These are phyloP conservation scores for Moringa oleifera DNA, from an alignment of 345 rosid species.

Conservation along the genomic window DNA sequence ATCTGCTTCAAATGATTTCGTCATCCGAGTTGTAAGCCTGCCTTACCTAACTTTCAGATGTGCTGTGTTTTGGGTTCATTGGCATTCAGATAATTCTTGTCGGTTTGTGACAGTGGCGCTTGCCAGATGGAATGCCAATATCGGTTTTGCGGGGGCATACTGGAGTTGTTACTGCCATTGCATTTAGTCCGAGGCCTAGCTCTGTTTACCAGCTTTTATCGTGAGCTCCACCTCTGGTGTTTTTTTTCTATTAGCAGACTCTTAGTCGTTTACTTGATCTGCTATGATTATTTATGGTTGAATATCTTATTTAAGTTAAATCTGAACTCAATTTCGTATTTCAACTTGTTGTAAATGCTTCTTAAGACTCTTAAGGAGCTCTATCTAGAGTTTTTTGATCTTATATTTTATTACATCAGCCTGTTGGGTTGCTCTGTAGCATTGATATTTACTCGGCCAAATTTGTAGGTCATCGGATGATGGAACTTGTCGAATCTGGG, in stretches of 20 bases:
- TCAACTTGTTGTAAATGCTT: conserved; percentile 8
- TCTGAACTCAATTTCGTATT: conserved; percentile 1
- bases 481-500: conserved; percentile 99
- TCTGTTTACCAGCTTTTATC: conserved; percentile 86
- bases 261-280: conserved; percentile 13
- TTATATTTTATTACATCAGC: conserved; percentile 3
- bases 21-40: conserved; percentile 87
- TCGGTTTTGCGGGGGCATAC: conserved; percentile 94
- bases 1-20: conserved; percentile 96
- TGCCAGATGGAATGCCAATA: conserved; percentile 94
- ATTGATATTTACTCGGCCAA: conserved; percentile 16
- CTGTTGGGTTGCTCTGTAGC: conserved; percentile 7
- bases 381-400: background rate
- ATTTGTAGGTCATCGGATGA: conserved; percentile 92
- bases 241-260: conserved; percentile 13
- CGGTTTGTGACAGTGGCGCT: conserved; percentile 75
- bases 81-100: conserved; percentile 15
- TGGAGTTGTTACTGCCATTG: conserved; percentile 97
- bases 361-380: background rate
- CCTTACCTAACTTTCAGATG: conserved; percentile 13
- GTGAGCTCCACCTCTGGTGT: conserved; percentile 47
- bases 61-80: conserved; percentile 11
- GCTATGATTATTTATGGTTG: conserved; percentile 10
- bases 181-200: conserved; percentile 84
- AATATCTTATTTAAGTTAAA: background rate